Percentiles rank a stretch among this genome's conserved stretches.
phyloP scores from a whole-genome alignment of 2,329 filamentous ascomycete species.

The Fusarium odoratissimum region DNA sequence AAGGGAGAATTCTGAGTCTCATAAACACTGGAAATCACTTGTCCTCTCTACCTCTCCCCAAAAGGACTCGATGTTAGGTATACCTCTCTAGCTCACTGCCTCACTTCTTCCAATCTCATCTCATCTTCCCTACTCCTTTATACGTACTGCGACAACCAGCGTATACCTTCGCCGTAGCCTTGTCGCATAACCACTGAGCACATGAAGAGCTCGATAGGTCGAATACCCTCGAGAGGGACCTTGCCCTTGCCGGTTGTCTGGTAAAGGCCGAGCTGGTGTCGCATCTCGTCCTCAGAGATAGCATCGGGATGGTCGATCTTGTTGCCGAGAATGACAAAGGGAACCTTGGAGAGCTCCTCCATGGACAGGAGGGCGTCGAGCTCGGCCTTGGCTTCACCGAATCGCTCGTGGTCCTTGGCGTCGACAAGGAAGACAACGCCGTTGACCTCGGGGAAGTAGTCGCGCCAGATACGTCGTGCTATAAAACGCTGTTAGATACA shows the following conservation, averaged over 20 bases:
- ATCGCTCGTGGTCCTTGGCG: conserved; percentile 95
- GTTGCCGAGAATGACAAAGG: conserved; percentile 96
- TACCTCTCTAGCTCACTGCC: conserved; percentile 27
- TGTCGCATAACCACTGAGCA: conserved; percentile 99
- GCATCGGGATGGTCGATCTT: conserved; percentile 99
- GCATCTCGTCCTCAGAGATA: conserved; percentile 93
- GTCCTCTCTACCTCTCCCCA: conserved; percentile 28
- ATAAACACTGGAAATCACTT: conserved; percentile 45
- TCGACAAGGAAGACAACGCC: conserved; percentile 98
- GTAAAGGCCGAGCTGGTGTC: conserved; percentile 91
- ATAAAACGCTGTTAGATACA: conserved; percentile 1
- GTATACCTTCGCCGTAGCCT: conserved; percentile 90
- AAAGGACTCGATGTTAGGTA: conserved; percentile 35
- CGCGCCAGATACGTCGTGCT: conserved; percentile 95
- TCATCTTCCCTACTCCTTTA: conserved; percentile 57
- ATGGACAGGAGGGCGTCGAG: conserved; percentile 94
- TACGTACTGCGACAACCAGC: conserved; percentile 93
- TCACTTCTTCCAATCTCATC: conserved; percentile 4
- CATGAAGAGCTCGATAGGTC: conserved; percentile 98
- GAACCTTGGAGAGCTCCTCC: conserved; percentile 96
- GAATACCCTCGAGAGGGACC: conserved; percentile 89
- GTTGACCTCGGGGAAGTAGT: conserved; percentile 96
- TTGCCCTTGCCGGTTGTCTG: conserved; percentile 98
- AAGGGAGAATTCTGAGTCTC: conserved; percentile 52
- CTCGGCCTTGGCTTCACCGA: conserved; percentile 94